Evolutionary conservation across 2,329 filamentous ascomycete genomes (phyloP), one percentile per base, ranked within the genome.

Genomic region (Penicillium concentricum): DNA sequence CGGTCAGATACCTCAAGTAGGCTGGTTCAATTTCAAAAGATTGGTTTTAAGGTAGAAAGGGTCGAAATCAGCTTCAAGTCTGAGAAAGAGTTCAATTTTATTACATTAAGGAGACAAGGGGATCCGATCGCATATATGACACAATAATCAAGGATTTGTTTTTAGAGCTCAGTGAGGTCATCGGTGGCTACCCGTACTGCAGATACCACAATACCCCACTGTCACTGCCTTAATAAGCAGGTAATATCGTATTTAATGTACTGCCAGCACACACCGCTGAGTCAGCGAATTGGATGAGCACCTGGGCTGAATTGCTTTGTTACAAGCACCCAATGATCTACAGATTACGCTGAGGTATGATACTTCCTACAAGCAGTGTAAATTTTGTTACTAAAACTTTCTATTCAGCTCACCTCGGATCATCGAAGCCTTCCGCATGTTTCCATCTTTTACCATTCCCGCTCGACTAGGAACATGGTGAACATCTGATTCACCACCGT

Each of bases 141-240:
- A 48, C 50, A 54, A 53, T 22, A 44, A 46, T 47, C 42, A 34
- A 32, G 55, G n/a, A 51, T 43, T 38, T 57, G 47, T 57, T 57
- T 57, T 57, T 57, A 45, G 35, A 39, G 22, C 47, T 43, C 56
- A 59, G 63, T 68, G 66, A 68, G 66, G 65, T 68, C 66, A 68
- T 68, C 57, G 57, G 57, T 62, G 59, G 54, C 53, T 43, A 58
- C 47, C 28, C 26, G 52, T 59, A 57, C 51, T 43, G 30, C 43
- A 56, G 10, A 51, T 58, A 56, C 54, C 5, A 37, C 5, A 45
- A 43, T 60, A 56, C 51, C 48, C 24, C 4, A 5, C 18, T 28
- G 30, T 16, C 16, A 9, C 30, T 8, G 6, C 18, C 16, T 24
- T n/a, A 1, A n/a, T 4, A 18, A 13, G 2, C 3, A 16, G 16